Conservation (phyloP, 305 asterid species). For the Fraxinus nigra region DNA sequence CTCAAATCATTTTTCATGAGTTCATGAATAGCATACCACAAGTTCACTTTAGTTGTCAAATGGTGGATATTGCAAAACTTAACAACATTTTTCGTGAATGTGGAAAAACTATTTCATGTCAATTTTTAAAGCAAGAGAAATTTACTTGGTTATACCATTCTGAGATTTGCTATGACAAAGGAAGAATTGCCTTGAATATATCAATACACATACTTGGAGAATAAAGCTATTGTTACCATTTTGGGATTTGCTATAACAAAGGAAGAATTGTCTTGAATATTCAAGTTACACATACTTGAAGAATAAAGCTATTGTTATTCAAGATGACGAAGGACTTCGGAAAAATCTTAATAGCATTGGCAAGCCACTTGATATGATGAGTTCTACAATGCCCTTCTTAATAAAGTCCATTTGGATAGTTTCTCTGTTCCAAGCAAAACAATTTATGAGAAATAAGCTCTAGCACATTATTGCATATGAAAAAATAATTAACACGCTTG, state of each 20-base stretch:
- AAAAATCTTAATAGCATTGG: background rate
- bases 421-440: background rate
- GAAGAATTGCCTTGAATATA: background rate
- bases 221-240: too few relatives aligned
- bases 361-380: background rate
- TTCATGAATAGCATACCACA: too few relatives aligned
- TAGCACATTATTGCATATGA: background rate
- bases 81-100: background rate
- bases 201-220: too few relatives aligned
- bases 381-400: background rate
- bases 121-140: background rate
- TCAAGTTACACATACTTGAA: background rate
- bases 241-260: too few relatives aligned
- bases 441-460: background rate
- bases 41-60: too few relatives aligned
- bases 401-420: background rate
- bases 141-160: too few relatives aligned
- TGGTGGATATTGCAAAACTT: background rate
- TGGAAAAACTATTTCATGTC: background rate
- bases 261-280: too few relatives aligned
- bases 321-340: background rate
- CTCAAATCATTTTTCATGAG: too few relatives aligned
- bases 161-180: too few relatives aligned
- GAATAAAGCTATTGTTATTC: background rate
- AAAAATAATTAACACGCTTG: background rate